phyloP scores from a whole-genome alignment of 2,329 filamentous ascomycete species.

The Fusarium sp. region DNA sequence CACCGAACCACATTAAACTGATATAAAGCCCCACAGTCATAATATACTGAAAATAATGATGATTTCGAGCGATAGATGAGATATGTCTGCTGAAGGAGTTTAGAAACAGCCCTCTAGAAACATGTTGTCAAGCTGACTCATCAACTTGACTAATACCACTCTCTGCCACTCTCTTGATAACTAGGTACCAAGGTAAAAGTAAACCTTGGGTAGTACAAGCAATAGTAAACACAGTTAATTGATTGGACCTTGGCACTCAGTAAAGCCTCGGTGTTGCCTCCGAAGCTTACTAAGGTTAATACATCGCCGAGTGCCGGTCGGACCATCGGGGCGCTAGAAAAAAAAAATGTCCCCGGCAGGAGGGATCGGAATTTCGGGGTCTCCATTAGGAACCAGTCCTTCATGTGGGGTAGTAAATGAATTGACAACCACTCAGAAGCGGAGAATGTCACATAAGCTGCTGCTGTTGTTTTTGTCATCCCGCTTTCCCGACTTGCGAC shows the following conservation, averaged over 20 bases:
- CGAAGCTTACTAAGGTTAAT: not conserved
- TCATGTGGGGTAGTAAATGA: conserved; percentile 25
- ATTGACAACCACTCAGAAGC: not conserved
- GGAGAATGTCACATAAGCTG: fast-evolving
- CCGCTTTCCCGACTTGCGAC: conserved; percentile 31
- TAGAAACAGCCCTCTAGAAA: not conserved
- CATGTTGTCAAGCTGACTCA: not conserved
- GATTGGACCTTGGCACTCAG: not conserved
- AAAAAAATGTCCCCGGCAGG: conserved; percentile 7
- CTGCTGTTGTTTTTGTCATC: conserved; percentile 15
- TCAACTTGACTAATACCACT: not conserved
- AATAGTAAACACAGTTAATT: not conserved
- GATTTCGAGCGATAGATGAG: not conserved
- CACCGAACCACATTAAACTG: not conserved
- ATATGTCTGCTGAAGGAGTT: not conserved
- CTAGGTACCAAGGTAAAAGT: no score
- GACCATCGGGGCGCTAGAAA: conserved; percentile 37
- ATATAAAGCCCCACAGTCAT: not conserved
- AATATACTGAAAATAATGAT: not conserved
- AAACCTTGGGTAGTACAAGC: no score
- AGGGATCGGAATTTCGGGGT: conserved; percentile 41
- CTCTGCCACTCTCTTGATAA: not conserved
- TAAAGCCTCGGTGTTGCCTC: not conserved
- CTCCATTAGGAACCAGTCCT: conserved; percentile 29
- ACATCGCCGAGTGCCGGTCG: conserved; percentile 39